Evolutionary conservation across 2,329 filamentous ascomycete species (phyloP), one percentile per base, ranked within the genome.

Genomic region (Aurifilum marmelostoma): DNA sequence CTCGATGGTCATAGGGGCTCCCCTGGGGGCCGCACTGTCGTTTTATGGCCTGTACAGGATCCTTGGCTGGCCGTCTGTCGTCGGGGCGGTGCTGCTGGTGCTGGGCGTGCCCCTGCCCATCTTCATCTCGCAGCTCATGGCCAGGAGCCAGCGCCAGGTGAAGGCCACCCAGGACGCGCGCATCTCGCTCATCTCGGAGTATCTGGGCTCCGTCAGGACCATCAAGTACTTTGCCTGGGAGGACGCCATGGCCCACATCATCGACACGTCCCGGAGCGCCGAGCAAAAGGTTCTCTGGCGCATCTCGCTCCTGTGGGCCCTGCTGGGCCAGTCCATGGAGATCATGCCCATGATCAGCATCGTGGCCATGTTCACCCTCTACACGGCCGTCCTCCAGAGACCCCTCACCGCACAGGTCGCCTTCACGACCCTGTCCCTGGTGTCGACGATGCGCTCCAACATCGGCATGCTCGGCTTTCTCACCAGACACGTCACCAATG

Each of bases 151-250:
- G 74, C 81, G 81, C 54, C 79, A 81, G n/a, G 84, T 87, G 62
- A 84, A 85, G 71, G 81, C 82, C 67, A 83, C 85, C 29, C 87
- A 88, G 62, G 87, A 89, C 74, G 80, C 81, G 21, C 83, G 87
- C 34, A 85, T 89, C 66, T 87, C 86, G 1, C 81, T 86, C 27
- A 83, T 88, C 24, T 84, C 85, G 0, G 87, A 89, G 73, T 88
- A 88, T 72, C 79, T 89, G 34, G 78, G 82, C 34, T 87, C 86
- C 9, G 88, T 89, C 67, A 82, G 84, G 14, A 85, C 84, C 21
- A 83, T 89, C 76, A 89, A 89, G 73, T 88, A 88, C 72, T 88
- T 89, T 75, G 84, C 84, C 2, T 89, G 87, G 87, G 87, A 89
- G 73, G 80, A 82, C 24, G 81, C 84, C 41, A 83, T 87, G 71